These are phyloP conservation scores for Antarctomyces pellizariae DNA, from an alignment of 495 filamentous ascomycete genomes.

Conservation along the genomic window DNA sequence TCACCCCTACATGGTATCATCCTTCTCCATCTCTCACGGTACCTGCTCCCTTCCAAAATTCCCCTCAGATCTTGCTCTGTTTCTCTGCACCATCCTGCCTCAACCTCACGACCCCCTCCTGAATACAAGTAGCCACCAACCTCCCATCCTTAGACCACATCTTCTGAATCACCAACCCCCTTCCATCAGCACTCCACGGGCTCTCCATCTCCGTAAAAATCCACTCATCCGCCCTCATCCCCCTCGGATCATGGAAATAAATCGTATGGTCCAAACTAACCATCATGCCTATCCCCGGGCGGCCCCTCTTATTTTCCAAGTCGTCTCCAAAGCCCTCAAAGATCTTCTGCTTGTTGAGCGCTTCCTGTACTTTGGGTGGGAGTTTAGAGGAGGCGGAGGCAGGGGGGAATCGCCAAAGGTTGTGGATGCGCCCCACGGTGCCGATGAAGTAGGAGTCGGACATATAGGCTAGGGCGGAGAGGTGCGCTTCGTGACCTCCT, in stretches of 20 bases:
- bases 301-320: slow-evolving; percentile 9
- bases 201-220: slow-evolving; percentile 78
- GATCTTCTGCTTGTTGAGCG: slow-evolving; percentile 16
- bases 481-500: slow-evolving; percentile 58
- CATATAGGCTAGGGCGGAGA: slow-evolving; percentile 78
- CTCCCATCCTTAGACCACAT: slow-evolving; percentile 68
- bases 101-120: no score
- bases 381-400: slow-evolving; percentile 13
- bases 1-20: no score
- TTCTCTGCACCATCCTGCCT: no score
- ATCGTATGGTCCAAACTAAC: slow-evolving; percentile 85
- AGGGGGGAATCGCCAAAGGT: slow-evolving; percentile 37
- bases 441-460: slow-evolving; percentile 82
- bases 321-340: slow-evolving; percentile 15
- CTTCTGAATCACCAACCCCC: slow-evolving; percentile 67
- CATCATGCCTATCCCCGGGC: slow-evolving; percentile 69
- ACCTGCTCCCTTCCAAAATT: no score
- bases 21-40: no score
- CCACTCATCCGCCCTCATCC: slow-evolving; percentile 79
- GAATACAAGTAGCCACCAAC: slow-evolving; percentile 66
- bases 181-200: slow-evolving; percentile 81
- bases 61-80: no score
- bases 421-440: slow-evolving; percentile 56
- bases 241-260: slow-evolving; percentile 72
- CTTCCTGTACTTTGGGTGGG: slow-evolving; percentile 17